A percentile compares a stretch with the other conserved stretches of the same genome.
Evolutionary conservation across 108 stramenopile genomes (phyloP).

Genomic region (Pseudonitzschia multistriata): DNA sequence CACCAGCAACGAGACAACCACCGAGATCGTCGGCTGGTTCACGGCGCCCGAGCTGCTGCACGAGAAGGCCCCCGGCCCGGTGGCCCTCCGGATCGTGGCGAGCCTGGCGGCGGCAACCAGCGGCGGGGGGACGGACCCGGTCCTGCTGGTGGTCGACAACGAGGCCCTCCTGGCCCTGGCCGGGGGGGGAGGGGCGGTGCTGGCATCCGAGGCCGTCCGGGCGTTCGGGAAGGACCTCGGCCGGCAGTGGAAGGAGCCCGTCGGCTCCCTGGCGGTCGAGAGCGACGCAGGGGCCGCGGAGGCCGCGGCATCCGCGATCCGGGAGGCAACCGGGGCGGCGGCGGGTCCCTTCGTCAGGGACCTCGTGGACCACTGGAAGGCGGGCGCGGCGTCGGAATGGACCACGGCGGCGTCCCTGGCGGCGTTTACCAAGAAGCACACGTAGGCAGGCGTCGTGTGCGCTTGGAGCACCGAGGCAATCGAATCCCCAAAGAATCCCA

Average conservation of each 20-base stretch:
- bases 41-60: slow-evolving; percentile 40
- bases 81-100: slow-evolving; percentile 46
- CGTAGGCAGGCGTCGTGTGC: not conserved
- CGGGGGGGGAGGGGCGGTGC: not conserved
- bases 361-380: slow-evolving; percentile 47
- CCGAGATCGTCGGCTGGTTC: slow-evolving; percentile 73
- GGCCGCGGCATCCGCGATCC: slow-evolving; percentile 14
- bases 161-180: not conserved
- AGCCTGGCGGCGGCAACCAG: slow-evolving; percentile 18
- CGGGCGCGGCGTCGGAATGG: slow-evolving; percentile 24
- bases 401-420: not conserved
- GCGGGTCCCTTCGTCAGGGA: no score
- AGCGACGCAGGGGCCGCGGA: slow-evolving; percentile 10
- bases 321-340: not conserved
- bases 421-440: not conserved
- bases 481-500: no score
- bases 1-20: not conserved
- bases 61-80: slow-evolving; percentile 38
- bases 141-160: slow-evolving; percentile 20
- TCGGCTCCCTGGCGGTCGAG: slow-evolving; percentile 15
- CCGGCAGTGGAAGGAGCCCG: slow-evolving; percentile 39
- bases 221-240: slow-evolving; percentile 55
- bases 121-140: not conserved
- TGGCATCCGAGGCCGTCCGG: slow-evolving; percentile 12
- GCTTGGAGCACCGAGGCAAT: no score